Percentiles rank a stretch among this genome's conserved stretches.
Evolutionary conservation across 805 yeast species (phyloP).

Genomic region (Candida railenensis): DNA sequence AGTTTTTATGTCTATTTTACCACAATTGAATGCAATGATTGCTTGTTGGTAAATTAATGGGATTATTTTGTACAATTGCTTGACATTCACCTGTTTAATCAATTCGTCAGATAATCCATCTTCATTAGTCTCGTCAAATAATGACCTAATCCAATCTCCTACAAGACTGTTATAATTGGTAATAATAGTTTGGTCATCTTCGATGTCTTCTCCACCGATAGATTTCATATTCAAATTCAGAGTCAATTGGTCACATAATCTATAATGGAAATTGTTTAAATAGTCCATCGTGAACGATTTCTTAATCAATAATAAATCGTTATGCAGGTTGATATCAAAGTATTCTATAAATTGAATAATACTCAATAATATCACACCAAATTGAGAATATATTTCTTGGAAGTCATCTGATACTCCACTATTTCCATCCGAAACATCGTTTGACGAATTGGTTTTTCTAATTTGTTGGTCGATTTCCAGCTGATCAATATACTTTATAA

Average conservation of each 20-base stretch:
- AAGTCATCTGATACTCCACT: constrained; percentile 39
- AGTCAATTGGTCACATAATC: constrained; percentile 32
- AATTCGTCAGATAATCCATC: constrained; percentile 85
- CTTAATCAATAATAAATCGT: constrained; percentile 19
- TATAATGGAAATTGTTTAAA: constrained; percentile 30
- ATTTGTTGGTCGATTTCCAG: not conserved
- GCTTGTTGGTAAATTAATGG: constrained; percentile 78
- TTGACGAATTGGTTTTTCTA: not conserved
- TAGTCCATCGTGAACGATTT: constrained; percentile 33
- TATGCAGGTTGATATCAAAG: constrained; percentile 22
- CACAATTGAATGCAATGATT: constrained; percentile 55
- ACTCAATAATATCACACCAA: constrained; percentile 56
- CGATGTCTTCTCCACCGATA: not conserved
- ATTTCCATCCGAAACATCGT: constrained; percentile 13
- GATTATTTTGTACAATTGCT: constrained; percentile 65
- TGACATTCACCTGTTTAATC: constrained; percentile 61
- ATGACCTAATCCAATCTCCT: constrained; percentile 73
- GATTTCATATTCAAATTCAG: constrained; percentile 6
- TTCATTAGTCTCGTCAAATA: constrained; percentile 57
- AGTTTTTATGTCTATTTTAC: constrained; percentile 55
- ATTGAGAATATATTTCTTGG: constrained; percentile 67
- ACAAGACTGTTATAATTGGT: constrained; percentile 32
- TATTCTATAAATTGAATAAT: constrained; percentile 22
- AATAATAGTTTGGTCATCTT: constrained; percentile 27
- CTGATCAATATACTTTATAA: constrained; percentile 50